phyloP scores from a whole-genome alignment of 2,329 filamentous ascomycete species.

The Stagonosporopsis tanaceti region DNA sequence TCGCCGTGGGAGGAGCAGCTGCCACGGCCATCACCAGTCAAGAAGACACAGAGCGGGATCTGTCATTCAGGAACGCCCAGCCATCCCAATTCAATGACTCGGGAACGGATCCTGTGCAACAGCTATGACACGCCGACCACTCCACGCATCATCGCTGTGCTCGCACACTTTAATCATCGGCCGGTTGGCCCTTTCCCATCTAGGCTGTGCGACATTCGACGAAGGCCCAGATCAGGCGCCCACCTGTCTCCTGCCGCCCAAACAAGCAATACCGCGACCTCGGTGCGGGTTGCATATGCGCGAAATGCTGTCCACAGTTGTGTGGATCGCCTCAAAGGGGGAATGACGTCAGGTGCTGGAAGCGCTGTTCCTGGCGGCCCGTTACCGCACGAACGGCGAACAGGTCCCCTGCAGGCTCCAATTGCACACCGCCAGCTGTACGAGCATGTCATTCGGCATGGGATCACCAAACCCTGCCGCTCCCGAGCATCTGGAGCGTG shows the following conservation, averaged over 20 bases:
- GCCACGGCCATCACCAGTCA: neutral
- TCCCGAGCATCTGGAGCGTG: slow-evolving; percentile 14
- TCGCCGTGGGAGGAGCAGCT: neutral
- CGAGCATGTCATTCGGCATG: slow-evolving; percentile 45
- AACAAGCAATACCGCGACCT: slow-evolving; percentile 12
- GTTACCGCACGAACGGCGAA: slow-evolving; percentile 34
- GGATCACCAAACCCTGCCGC: slow-evolving; percentile 21
- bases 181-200: neutral
- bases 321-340: slow-evolving; percentile 7
- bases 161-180: neutral
- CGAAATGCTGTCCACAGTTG: slow-evolving; percentile 5
- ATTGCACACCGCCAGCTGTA: slow-evolving; percentile 48
- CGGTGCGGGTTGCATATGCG: slow-evolving; percentile 16
- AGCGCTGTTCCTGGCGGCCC: slow-evolving; percentile 33
- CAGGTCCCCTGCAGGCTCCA: slow-evolving; percentile 31
- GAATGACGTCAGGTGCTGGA: slow-evolving; percentile 27
- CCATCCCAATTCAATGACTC: slow-evolving; percentile 13
- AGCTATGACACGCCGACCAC: neutral
- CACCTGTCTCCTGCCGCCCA: neutral
- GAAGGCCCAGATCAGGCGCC: slow-evolving; percentile 4
- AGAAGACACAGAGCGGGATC: neutral
- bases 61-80: slow-evolving; percentile 4
- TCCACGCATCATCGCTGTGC: neutral
- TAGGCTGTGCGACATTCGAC: neutral
- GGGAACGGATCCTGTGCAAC: neutral